Evolutionary conservation across 2,329 filamentous ascomycete genomes (phyloP).

Genomic region (Lachnum nothofagi): DNA sequence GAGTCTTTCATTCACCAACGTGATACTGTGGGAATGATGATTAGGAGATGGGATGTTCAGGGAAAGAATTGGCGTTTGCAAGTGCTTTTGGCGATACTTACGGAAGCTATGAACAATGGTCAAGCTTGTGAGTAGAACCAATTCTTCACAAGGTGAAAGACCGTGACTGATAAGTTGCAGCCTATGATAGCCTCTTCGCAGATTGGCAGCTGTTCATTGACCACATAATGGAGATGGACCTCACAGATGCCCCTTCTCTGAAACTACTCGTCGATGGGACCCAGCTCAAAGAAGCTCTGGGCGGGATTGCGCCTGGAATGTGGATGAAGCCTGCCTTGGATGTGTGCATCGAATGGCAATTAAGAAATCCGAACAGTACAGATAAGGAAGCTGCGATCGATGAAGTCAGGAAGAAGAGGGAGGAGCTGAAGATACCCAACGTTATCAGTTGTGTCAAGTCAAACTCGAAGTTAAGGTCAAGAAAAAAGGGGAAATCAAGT

Average conservation of each 20-base stretch:
- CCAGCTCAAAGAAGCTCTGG: conserved; percentile 62
- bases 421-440: conserved; percentile 30
- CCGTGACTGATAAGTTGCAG: conserved; percentile 10
- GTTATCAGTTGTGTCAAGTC: too few species aligned
- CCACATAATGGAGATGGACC: conserved; percentile 48
- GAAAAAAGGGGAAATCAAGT: neutral
- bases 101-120: conserved; percentile 49
- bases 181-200: conserved; percentile 37
- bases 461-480: neutral
- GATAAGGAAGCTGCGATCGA: conserved; percentile 56
- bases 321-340: conserved; percentile 82
- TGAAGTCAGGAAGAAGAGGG: conserved; percentile 43
- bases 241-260: conserved; percentile 53
- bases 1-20: conserved; percentile 46
- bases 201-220: conserved; percentile 54
- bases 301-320: conserved; percentile 63
- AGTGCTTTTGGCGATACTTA: conserved; percentile 61
- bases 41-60: conserved; percentile 63
- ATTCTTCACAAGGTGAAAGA: neutral
- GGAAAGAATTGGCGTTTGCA: conserved; percentile 65
- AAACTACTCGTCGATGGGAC: conserved; percentile 70
- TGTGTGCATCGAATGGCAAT: conserved; percentile 80
- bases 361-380: conserved; percentile 65
- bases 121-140: neutral
- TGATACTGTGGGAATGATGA: conserved; percentile 67